These are phyloP conservation scores for Gracilaria vermiculophylla DNA, from an alignment of 23 red algal species.

Conservation along the genomic window DNA sequence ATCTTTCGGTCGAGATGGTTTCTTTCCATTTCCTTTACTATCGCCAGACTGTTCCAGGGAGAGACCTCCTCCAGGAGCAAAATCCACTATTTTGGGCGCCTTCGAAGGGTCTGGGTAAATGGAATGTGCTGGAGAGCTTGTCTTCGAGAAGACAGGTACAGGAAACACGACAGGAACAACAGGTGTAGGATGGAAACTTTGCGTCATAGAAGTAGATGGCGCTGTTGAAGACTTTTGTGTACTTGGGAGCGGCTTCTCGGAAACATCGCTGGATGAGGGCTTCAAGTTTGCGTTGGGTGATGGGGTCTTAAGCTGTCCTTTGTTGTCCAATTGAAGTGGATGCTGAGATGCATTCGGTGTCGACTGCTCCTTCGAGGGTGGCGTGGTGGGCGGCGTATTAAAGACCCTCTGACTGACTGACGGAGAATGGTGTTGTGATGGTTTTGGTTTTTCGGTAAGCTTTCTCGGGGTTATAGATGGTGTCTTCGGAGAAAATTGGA, in stretches of 20 bases:
- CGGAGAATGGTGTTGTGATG: too few relatives aligned
- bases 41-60: background rate
- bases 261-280: background rate
- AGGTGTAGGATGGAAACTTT: background rate
- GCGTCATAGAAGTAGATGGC: background rate
- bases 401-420: too few relatives aligned
- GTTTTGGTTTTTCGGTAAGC: too few relatives aligned
- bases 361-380: too few relatives aligned
- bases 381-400: too few relatives aligned
- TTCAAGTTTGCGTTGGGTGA: background rate
- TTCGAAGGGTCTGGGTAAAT: slow-evolving; percentile 17
- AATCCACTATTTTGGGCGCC: slow-evolving; percentile 6
- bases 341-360: too few relatives aligned
- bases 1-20: background rate
- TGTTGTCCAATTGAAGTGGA: background rate
- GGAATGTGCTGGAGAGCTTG: background rate
- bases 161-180: background rate
- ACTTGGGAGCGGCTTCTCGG: background rate
- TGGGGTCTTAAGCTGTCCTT: background rate
- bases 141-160: background rate
- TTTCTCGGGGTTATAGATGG: too few relatives aligned
- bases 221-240: background rate
- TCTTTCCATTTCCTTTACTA: background rate
- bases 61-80: background rate
- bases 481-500: too few relatives aligned